Evolutionary conservation across 2,329 filamentous ascomycete species (phyloP), one percentile per base, ranked within the genome.

Genomic region (Xylaria sp.): DNA sequence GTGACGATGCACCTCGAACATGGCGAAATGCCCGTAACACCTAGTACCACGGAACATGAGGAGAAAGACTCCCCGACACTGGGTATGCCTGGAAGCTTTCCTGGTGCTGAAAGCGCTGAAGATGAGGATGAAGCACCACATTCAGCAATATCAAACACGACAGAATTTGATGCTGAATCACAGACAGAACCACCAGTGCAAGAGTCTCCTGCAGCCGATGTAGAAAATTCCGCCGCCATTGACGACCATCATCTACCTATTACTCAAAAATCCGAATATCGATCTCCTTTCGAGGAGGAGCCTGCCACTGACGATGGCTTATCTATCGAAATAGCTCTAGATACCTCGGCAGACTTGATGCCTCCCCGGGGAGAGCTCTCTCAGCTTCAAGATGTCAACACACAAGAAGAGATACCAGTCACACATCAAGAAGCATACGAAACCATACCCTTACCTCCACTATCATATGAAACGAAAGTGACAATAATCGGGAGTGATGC

Each of bases 121-220:
- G 80, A 81, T 23, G 76, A 79, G 13, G 85, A 89, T 36, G 82
- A 87, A 52, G 80, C 82, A 39, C 89, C 89, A 1, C 79, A 79
- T 39, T 91, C 90, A 18, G 87, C 90, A 2, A 77, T 88, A 15
- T 92, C 91, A 6, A 82, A 85, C 51, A 86, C 86, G 8, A 93
- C 91, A 0, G 90, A 92, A 74, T 92, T 94, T 73, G 92, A 94
- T 72, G 86, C 84, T n/a, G 91, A 94, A 73, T 85, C 89, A 25
- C 91, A 94, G 76, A 88, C 86, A 1, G 87, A 89, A 55, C 81
- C 85, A 1, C 81, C 84, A 0, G 74, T 82, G 18, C 81, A 80
- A 52, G 77, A 81, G 28, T 71, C 77, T 20, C 66, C 72, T 55
- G 36, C 70, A 64, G n/a, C 59, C 60, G 56, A 71, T 65, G 62